Evolutionary conservation across 1,284 basidiomycete genomes (phyloP), one percentile per base, ranked within the genome.

Genomic region (Erythrobasidium hasegawianum): DNA sequence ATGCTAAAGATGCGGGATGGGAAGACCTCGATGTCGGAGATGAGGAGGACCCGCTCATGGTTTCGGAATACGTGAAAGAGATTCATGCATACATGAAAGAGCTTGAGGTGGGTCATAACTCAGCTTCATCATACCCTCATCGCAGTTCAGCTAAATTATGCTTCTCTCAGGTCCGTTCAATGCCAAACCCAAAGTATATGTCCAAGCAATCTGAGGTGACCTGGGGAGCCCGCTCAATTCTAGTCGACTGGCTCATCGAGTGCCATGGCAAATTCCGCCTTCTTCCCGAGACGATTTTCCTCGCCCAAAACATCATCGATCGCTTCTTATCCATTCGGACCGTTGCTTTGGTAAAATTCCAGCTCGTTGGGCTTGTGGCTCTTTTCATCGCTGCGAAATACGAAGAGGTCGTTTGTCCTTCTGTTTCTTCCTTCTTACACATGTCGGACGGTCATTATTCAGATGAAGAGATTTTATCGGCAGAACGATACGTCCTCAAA

Each of bases 191-290:
- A 0, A 84, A 87, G 72, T 96, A 96, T 78, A 96, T 96, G 89
- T 83, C 87, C 43, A 85, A 82, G 72, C 93, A 97, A 78, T 88
- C 87, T 74, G 90, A 94, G 73, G 83, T 97, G 38, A 87, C 87
- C 2, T 96, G 92, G 92, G 75, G 76, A 70, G 94, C 95, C 90
- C 90, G 93, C 22, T 89, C 89, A 16, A 90, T 97, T 71, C 84
- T 98, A 33, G 88, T 89, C 69, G 95, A 98, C 81, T 97, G 95
- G 96, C 83, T 98, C 68, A 87, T 98, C 71, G 93, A 97, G 79
- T 88, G 97, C 24, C 95, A 98, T 78, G 83, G 86, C 71, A 90
- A 92, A 73, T 97, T 97, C 82, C 87, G 87, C 67, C 84, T 98
- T 20, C 83, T 96, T 8, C 93, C 94, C 9, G 95, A 98, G 80